Evolutionary conservation across 495 filamentous ascomycete genomes (phyloP).

Genomic region (Aspergillus ostianus): DNA sequence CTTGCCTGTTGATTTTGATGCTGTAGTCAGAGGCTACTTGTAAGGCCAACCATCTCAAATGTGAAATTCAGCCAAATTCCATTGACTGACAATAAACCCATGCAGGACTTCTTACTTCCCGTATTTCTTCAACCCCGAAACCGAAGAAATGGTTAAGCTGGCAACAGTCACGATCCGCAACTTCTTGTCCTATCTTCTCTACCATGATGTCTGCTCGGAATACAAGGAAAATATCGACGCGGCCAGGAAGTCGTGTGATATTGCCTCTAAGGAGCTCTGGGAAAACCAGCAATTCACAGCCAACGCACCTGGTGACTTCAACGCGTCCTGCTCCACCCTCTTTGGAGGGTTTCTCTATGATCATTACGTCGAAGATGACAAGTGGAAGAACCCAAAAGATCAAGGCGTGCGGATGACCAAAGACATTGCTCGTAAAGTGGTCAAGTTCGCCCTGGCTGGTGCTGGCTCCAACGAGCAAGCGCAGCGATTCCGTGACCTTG

Average conservation of each 20-base stretch:
- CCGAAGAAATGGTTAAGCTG: constrained; percentile 48
- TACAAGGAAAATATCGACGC: constrained; percentile 62
- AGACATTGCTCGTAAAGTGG: constrained; percentile 40
- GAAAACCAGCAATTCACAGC: constrained; percentile 47
- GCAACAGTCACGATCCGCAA: constrained; percentile 67
- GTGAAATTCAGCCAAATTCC: not conserved
- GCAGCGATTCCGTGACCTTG: constrained; percentile 27
- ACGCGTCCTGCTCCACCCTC: constrained; percentile 60
- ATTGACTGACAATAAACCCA: not conserved
- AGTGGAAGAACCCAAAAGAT: constrained; percentile 25
- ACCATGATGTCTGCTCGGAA: constrained; percentile 84
- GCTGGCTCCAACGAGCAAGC: constrained; percentile 39
- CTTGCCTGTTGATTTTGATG: constrained; percentile 80
- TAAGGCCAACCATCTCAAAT: constrained; percentile 31
- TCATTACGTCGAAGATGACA: constrained; percentile 24
- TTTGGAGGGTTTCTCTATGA: constrained; percentile 51
- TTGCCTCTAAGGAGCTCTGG: constrained; percentile 65
- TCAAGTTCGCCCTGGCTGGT: constrained; percentile 44
- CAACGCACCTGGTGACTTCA: constrained; percentile 71
- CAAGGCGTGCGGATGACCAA: constrained; percentile 31
- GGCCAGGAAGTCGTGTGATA: constrained; percentile 66
- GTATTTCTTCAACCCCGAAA: constrained; percentile 41
- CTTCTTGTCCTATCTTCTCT: constrained; percentile 84
- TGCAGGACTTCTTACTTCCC: constrained; percentile 49
- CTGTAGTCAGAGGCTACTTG: constrained; percentile 76